Base-by-base conservation (phyloP, 345 rosid species). In the Kernera saxatilis region DNA sequence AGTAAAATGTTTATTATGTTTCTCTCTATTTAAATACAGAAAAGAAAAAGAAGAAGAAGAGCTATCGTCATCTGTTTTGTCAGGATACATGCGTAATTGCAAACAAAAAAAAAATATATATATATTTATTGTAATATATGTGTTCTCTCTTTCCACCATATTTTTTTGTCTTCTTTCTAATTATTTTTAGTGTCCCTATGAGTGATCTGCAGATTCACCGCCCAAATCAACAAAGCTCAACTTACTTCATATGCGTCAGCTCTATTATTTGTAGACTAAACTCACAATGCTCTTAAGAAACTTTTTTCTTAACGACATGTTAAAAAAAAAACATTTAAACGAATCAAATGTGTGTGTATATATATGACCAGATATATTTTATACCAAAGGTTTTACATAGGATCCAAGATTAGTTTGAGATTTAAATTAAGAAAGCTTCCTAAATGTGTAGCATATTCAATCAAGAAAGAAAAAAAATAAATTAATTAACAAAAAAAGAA, bases 181-280 rank as follows among this genome's bases (percentile, higher is more conserved):
- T 50, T 71, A 50, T 10, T 60, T 58, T 50, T 50, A 71, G 69
- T 23, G 23, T 50, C 68, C 68, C 75, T 41, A 71, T 49, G 61
- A 51, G 52, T 60, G 36, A 15, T 41, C 54, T 51, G 44, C 60
- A 61, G 60, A 26, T 50, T 71, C 62, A 61, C 44, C 69, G 69
- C 36, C 69, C 75, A 61, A 51, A 61, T 19, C 52, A 39, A 40
- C 52, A 60, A 60, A 61, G 22, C 68, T 49, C 68, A 9, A 18
- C 37, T 50, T 29, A 5, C 35, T 26, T 22, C 39, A 10, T 45
- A 69, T 45, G 54, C 45, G 49, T 70, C 56, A 57, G 37, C 29
- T 37, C 13, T 15, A 35, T 14, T 25, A 8, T 30, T 5, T 32
- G 17, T 21, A 8, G 33, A 14, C 46, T 17, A 33, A 33, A 13